phyloP scores from a whole-genome alignment of 1,284 basidiomycete species.

The Boletus semigastroideus region DNA sequence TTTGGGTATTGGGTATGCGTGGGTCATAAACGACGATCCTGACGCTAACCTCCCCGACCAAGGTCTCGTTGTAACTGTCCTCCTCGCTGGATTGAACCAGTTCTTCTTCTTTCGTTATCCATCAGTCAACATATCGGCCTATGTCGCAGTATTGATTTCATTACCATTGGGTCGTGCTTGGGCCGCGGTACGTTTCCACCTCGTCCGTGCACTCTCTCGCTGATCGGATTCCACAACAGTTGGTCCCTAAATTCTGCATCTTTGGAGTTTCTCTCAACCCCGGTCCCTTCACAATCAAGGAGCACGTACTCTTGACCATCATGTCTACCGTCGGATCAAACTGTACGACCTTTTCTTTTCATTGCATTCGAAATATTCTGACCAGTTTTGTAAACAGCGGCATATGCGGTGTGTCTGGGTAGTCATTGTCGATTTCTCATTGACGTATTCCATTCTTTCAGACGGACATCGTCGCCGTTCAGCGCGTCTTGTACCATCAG shows the following conservation, averaged over 20 bases:
- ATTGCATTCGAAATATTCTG: not conserved
- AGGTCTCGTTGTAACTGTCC: slow-evolving; percentile 50
- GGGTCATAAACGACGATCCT: rapidly evolving
- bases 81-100: slow-evolving; percentile 63
- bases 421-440: not conserved
- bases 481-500: slow-evolving; percentile 69
- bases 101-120: slow-evolving; percentile 71
- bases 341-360: slow-evolving; percentile 29
- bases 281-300: slow-evolving; percentile 72
- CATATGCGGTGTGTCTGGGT: slow-evolving; percentile 27
- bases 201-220: not conserved
- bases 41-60: not conserved
- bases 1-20: slow-evolving; percentile 60
- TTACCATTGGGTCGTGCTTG: slow-evolving; percentile 65
- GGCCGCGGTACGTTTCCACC: slow-evolving; percentile 38
- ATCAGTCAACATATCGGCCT: slow-evolving; percentile 47
- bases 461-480: slow-evolving; percentile 77
- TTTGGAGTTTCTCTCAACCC: slow-evolving; percentile 64
- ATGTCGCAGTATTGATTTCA: slow-evolving; percentile 62
- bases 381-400: slow-evolving; percentile 19
- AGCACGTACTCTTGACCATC: slow-evolving; percentile 68
- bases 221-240: slow-evolving; percentile 6
- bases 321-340: slow-evolving; percentile 72
- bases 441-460: slow-evolving; percentile 20
- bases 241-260: slow-evolving; percentile 56